Base-by-base conservation (phyloP, 768 basidiomycete species). In the Boletus reticulatus region DNA sequence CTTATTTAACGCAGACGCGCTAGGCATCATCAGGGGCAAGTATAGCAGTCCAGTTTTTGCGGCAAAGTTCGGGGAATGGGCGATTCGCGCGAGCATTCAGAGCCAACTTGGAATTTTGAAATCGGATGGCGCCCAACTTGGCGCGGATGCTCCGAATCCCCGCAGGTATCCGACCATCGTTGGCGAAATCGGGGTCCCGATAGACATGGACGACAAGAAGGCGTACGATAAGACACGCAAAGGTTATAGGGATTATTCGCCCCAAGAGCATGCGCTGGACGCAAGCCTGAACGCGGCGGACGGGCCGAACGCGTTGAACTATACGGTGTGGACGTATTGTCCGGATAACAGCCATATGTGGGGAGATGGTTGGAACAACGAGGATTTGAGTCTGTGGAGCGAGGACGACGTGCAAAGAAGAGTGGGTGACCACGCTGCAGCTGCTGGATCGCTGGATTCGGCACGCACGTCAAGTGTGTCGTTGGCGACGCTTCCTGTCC, bases 281-380 rank as follows among this genome's bases (percentile, higher is more conserved):
- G 92, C 92, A 4, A 91, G 87, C 61, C 70, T 89, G 64, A 88
- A 89, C 59, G 89, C 80, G 6, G 78, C 82, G 22, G 94, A 97
- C 67, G 94, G 92, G 0, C 67, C 72, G 11, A 92, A 92, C 61
- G 79, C 71, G 36, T 70, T 95, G 55, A 92, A 79, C 62, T 96
- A 84, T 70, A 94, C 93, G 44, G 74, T 92, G 10, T 97, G 94
- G 94, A 89, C 85, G 34, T 97, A 95, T 67, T 88, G 88, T 56
- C 76, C 89, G 0, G 90, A 96, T 62, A 87, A 86, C 65, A 78
- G 77, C 24, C 92, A 98, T 66, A 76, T 82, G 66, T 97, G 91
- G 92, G 94, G 96, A 14, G 96, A 99, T 72, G 87, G 87, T 1
- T 99, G 95, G 96, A 95, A 98, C 69, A 83, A 91, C 73, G 96